phyloP scores from a whole-genome alignment of 345 rosid genomes.

The Eucalyptus grandis region DNA sequence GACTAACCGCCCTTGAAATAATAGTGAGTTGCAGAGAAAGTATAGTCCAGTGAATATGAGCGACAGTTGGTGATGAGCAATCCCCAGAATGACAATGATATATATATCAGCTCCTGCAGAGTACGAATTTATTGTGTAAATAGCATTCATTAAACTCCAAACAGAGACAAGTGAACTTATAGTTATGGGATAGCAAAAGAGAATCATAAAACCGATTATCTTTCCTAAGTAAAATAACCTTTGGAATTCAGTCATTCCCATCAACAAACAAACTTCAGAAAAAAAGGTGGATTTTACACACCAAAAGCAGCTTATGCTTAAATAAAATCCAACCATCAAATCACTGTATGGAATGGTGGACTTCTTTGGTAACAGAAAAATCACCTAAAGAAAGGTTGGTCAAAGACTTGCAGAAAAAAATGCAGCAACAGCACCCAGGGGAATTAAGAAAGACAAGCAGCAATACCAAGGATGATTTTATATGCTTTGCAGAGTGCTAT shows the following conservation, averaged over 20 bases:
- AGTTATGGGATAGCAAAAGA: neutral
- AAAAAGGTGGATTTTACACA: neutral
- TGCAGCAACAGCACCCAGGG: neutral
- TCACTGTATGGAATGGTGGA: neutral
- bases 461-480: neutral
- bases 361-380: neutral
- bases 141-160: neutral
- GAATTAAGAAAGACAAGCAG: neutral
- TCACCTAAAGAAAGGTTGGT: neutral
- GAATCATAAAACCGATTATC: neutral
- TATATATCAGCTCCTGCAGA: neutral
- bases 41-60: neutral
- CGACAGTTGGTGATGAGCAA: neutral
- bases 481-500: neutral
- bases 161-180: neutral
- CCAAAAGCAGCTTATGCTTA: neutral
- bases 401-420: neutral
- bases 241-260: neutral
- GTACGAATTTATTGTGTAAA: neutral
- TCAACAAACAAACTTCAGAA: neutral
- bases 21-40: neutral
- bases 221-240: neutral
- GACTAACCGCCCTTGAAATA: neutral
- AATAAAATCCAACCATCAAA: neutral
- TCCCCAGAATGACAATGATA: neutral